Evolutionary conservation across 2,329 filamentous ascomycete genomes (phyloP), one percentile per base, ranked within the genome.

Genomic region (Coniochaeta hoffmannii): DNA sequence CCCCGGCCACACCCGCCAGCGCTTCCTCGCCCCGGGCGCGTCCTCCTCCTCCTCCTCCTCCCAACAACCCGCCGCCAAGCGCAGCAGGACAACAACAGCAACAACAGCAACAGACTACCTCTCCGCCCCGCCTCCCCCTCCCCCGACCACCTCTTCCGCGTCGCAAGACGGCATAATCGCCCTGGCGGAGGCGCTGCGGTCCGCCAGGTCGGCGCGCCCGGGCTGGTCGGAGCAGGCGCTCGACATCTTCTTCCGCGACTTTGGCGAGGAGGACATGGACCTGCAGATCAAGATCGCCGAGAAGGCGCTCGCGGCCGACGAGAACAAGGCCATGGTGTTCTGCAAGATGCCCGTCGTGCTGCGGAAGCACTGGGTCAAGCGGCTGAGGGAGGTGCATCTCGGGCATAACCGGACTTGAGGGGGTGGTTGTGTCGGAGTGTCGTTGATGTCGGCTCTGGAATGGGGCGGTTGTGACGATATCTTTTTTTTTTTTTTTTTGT

Each of bases 311-410:
- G 26, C 31, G 28, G 75, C 78, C n/a, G 78, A 83, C 60, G 77
- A 82, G 59, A 79, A 77, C 63, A 83, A 81, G 64, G 81, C 81
- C 30, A 78, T 83, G 73, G 75, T 83, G 41, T 85, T 83, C 60
- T 82, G 80, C 70, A 83, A 83, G 69, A 83, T 83, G 79, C 76
- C 80, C 0, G 67, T 72, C 2, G 64, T 66, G 11, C 66, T 84
- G 58, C 71, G 80, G 50, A 72, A 75, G 57, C 80, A 83, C 61
- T 84, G 81, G 81, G 76, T 84, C 2, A 76, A 73, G 62, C 68
- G 76, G 55, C 68, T 82, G 55, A 67, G 78, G 26, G 79, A 82
- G 59, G 66, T 73, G 51, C 72, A 51, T 17, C n/a, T 31, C 15
- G 31, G 31, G 15, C 49, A 75, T 55, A 71, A 70, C 64, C 67